Evolutionary conservation across 352 stramenopile species (phyloP).

Genomic region (Aphanomyces stellatus): DNA sequence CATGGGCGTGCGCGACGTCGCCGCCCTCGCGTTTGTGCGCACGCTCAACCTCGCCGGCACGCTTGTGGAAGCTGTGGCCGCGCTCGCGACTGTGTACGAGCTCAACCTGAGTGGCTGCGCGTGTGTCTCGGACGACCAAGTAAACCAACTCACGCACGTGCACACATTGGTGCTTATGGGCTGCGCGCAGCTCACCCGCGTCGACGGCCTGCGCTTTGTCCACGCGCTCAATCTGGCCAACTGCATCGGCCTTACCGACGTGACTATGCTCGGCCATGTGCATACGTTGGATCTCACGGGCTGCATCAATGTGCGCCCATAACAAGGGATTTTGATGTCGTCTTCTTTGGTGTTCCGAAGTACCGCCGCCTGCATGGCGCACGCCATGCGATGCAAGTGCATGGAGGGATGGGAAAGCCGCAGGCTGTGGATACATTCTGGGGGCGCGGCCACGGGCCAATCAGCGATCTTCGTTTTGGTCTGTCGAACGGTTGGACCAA

Average conservation of each 20-base stretch:
- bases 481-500: not conserved
- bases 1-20: constrained; percentile 33
- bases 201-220: constrained; percentile 38
- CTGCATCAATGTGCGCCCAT: constrained; percentile 43
- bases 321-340: too few relatives aligned
- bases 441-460: too few relatives aligned
- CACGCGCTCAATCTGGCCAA: constrained; percentile 50
- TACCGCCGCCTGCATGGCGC: too few relatives aligned
- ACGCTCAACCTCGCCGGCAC: constrained; percentile 48
- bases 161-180: constrained; percentile 45
- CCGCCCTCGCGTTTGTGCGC: constrained; percentile 32
- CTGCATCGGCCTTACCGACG: constrained; percentile 45
- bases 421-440: too few relatives aligned
- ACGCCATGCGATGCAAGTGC: too few relatives aligned
- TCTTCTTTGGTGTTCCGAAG: too few relatives aligned
- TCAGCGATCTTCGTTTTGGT: not conserved
- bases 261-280: constrained; percentile 37
- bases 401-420: too few relatives aligned
- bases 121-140: constrained; percentile 33
- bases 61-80: constrained; percentile 30
- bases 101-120: constrained; percentile 55
- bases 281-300: constrained; percentile 50
- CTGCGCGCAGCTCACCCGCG: constrained; percentile 36
- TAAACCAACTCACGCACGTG: constrained; percentile 32
- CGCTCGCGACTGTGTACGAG: constrained; percentile 36